Conservation (phyloP, 768 basidiomycete species). For the Tubosaeta sp. region DNA sequence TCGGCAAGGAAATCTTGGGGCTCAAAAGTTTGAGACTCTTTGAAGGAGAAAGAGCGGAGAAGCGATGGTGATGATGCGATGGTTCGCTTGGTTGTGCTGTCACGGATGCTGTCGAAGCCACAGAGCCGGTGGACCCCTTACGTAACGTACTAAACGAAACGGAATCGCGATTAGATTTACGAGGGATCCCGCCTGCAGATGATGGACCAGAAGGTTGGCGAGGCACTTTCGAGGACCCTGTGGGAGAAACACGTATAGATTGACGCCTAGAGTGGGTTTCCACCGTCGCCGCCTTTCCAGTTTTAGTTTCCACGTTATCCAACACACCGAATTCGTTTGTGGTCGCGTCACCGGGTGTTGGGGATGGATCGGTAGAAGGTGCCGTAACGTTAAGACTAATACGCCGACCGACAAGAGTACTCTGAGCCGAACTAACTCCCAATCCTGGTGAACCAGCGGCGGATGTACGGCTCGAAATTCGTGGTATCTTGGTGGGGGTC, state of each 20-base stretch:
- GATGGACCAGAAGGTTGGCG: conserved; percentile 55
- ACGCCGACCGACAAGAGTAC: conserved; percentile 52
- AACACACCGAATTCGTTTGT: conserved; percentile 81
- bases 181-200: conserved; percentile 45
- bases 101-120: conserved; percentile 60
- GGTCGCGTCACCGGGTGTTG: conserved; percentile 42
- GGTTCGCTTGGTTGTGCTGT: conserved; percentile 40
- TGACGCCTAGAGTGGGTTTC: conserved; percentile 43
- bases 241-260: conserved; percentile 65
- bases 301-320: conserved; percentile 52
- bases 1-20: conserved; percentile 68
- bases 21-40: conserved; percentile 77
- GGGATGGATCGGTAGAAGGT: conserved; percentile 63
- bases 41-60: conserved; percentile 82
- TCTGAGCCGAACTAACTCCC: conserved; percentile 51
- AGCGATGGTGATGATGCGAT: conserved; percentile 53
- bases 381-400: conserved; percentile 58
- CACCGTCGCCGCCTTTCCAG: conserved; percentile 35
- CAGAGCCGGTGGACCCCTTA: conserved; percentile 79
- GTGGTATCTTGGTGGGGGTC: conserved; percentile 90
- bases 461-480: conserved; percentile 83
- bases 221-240: conserved; percentile 54
- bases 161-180: conserved; percentile 75
- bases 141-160: conserved; percentile 73
- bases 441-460: conserved; percentile 69